These are phyloP conservation scores for Didymella sp. DNA, from an alignment of 2,329 filamentous ascomycete species.

Conservation along the genomic window DNA sequence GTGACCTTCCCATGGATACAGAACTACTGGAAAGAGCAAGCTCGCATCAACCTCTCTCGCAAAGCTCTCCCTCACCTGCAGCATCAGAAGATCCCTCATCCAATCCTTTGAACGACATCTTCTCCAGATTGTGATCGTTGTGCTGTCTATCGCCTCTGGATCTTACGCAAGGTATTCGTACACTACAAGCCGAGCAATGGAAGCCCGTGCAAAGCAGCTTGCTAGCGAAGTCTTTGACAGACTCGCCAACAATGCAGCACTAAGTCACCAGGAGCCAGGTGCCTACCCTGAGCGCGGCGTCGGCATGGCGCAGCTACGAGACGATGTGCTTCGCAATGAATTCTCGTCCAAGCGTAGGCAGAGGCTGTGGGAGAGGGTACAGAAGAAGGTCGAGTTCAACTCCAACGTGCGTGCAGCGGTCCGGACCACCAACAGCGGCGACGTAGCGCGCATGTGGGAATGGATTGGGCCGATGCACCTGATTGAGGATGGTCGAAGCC, in stretches of 20 bases:
- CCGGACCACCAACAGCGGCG: constrained; percentile 63
- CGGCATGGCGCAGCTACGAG: constrained; percentile 85
- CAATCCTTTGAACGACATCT: constrained; percentile 85
- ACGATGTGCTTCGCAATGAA: constrained; percentile 85
- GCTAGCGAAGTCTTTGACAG: constrained; percentile 85
- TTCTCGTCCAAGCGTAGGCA: constrained; percentile 79
- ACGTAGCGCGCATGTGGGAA: constrained; percentile 70
- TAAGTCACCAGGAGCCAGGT: constrained; percentile 71
- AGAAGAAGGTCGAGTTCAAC: constrained; percentile 87
- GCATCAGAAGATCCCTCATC: constrained; percentile 78
- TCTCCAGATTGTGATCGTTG: constrained; percentile 72
- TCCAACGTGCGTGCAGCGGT: constrained; percentile 85
- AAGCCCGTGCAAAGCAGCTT: constrained; percentile 78
- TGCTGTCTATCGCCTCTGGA: constrained; percentile 57
- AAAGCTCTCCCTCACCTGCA: constrained; percentile 84
- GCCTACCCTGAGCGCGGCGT: constrained; percentile 78
- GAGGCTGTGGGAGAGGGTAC: constrained; percentile 82
- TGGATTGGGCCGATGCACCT: constrained; percentile 69
- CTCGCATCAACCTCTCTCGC: constrained; percentile 90
- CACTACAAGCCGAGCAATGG: constrained; percentile 67
- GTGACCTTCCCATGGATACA: constrained; percentile 75
- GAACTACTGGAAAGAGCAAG: constrained; percentile 69
- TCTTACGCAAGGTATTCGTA: constrained; percentile 72
- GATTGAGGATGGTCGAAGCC: constrained; percentile 49
- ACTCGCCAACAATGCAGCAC: constrained; percentile 80